Evolutionary conservation across 345 rosid species (phyloP), one percentile per base, ranked within the genome.

Genomic region (Camelina neglecta): DNA sequence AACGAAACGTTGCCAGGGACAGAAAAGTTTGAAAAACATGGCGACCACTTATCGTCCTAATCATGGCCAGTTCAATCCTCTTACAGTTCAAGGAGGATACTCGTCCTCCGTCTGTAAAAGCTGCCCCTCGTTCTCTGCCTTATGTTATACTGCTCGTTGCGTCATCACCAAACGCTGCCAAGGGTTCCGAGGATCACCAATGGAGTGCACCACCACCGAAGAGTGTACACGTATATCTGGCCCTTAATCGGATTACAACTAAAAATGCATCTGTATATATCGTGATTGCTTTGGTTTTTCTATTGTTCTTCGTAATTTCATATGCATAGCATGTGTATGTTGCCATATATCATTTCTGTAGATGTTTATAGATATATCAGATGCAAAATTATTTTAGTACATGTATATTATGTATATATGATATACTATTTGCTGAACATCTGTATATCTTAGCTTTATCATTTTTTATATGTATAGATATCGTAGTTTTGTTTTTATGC

Each of bases 41-140:
- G 33, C 29, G 6, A 47, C 24, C 15, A 64, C 50, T 41, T 62
- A 41, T 44, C 73, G 23, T 69, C 54, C 63, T 69, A 41, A n/a
- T 4, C 58, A 33, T 33, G 45, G 42, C 16, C 42, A 38, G 42
- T 38, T 38, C 42, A 8, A 2, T 7, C 11, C 9, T 38, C 23
- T 21, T 21, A 1, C 23, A 21, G 3, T 8, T 35, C 33, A 48
- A 36, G 21, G 60, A 67, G 33, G 4, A 20, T 20, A 50, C 71
- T 67, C 45, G 21, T 67, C 60, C 18, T 51, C 60, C 18, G 36
- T 1, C 48, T 67, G 71, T 21, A 8, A 0, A 15, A n/a, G 31
- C 18, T 66, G 70, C 45, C 2, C 1, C 45, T 20, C 70, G 44
- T 8, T 8, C 45, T 65, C 16, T 16, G 49, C 29, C 58, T 10